Evolutionary conservation across 345 rosid species (phyloP).

Genomic region (Chamaenerion angustifolium): DNA sequence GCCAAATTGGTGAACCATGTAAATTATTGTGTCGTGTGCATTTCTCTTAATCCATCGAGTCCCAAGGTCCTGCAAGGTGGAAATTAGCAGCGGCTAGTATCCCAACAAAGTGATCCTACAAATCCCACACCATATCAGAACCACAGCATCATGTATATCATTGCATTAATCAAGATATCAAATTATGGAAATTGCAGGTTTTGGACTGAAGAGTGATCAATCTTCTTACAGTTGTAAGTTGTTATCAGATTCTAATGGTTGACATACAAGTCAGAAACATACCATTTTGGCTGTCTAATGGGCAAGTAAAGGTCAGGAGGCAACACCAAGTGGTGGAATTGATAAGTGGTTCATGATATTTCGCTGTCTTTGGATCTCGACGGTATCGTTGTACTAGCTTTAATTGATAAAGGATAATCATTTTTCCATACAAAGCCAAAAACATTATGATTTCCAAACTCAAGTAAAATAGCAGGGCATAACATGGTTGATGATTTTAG

Average conservation of each 20-base stretch:
- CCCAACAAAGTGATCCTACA: constrained; percentile 3
- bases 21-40: no score
- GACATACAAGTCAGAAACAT: no score
- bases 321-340: constrained; percentile 22
- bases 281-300: constrained; percentile 1
- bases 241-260: no score
- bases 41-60: no score
- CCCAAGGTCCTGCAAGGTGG: no score
- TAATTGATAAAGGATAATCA: constrained; percentile 7
- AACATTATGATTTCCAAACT: neutral
- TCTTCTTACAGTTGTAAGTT: neutral
- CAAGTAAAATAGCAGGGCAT: neutral
- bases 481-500: no score
- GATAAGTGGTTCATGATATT: constrained; percentile 10
- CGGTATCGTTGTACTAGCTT: constrained; percentile 5
- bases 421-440: neutral
- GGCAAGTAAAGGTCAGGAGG: constrained; percentile 9
- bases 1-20: no score
- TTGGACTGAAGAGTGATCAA: neutral
- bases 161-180: no score
- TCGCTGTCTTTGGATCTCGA: constrained; percentile 3
- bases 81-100: no score
- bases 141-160: no score
- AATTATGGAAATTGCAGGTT: neutral
- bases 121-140: no score